Base-by-base conservation (phyloP, 805 yeast species). In the Clavispora santaluciae region DNA sequence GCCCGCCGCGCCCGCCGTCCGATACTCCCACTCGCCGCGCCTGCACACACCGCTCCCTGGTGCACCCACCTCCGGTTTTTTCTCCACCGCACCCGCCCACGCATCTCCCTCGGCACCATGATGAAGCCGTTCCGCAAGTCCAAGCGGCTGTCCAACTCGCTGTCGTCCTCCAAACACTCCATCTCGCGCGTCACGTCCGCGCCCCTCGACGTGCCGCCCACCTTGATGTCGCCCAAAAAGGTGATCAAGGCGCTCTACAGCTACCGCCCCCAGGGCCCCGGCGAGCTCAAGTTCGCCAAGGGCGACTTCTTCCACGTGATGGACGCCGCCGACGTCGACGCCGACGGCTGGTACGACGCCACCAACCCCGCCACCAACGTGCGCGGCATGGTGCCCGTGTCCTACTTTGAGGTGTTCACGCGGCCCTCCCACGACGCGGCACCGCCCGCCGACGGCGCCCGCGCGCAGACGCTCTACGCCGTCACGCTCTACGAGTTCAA, bases 271-370 rank as follows among this genome's bases (percentile, higher is more conserved):
- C 90, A 83, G 51, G 83, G 85, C 11, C 80, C 86, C 1, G 88
- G 86, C 17, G 97, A 91, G 59, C 72, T 91, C 25, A 72, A 79
- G 22, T 91, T 93, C 59, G 56, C 63, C 33, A 78, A 80, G 50
- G 96, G 96, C 28, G 97, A 91, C 56, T 90, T 89, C 57, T 87
- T 90, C 64, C 88, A 87, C 56, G 95, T 93, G 2, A 36, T 67
- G 15, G 43, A 48, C 26, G 41, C 40, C 35, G 56, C 53, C 17
- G 58, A 48, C n/a, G 50, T 45, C 35, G 55, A 51, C 41, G 61
- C 59, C 34, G 70, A 76, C 41, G 83, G 80, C 49, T 89, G 95
- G 90, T 87, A 79, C 55, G 89, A 87, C 55, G 97, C 95, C 2
- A 79, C 81, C 39, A 89, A 91, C 59, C 97, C 98, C 11, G 76